A percentile compares a stretch with the other conserved stretches of the same genome.
Evolutionary conservation across 208 protist genomes (phyloP).

Genomic region (Porcisia deanei): DNA sequence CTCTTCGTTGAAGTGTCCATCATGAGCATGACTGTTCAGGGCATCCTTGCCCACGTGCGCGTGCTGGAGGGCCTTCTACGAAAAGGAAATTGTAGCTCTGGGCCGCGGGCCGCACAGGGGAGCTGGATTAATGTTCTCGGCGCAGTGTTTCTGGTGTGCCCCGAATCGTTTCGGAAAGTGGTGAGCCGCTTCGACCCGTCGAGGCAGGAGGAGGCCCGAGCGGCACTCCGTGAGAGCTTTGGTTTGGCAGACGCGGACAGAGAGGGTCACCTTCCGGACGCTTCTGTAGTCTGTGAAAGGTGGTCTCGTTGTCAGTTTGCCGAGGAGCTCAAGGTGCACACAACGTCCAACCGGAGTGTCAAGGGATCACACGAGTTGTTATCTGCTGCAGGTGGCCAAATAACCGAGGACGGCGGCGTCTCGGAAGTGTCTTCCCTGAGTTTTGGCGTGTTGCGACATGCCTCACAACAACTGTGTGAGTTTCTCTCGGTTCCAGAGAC

Average conservation of each 20-base stretch:
- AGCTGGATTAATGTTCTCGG: conserved; percentile 15
- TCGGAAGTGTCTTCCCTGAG: background rate
- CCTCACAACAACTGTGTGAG: background rate
- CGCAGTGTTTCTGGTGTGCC: conserved; percentile 7
- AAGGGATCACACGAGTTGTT: background rate
- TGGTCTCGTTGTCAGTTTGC: conserved; percentile 10
- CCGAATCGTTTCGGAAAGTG: conserved; percentile 10
- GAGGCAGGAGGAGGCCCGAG: background rate
- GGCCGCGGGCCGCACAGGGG: background rate
- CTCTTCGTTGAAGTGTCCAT: conserved; percentile 15
- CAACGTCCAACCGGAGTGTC: background rate
- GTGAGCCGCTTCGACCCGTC: background rate
- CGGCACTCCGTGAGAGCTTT: conserved; percentile 10
- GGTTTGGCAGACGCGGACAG: background rate
- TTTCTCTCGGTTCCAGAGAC: background rate
- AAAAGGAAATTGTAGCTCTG: background rate
- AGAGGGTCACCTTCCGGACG: background rate
- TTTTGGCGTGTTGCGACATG: background rate
- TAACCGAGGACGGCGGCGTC: background rate
- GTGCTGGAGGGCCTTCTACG: background rate
- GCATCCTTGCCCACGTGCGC: conserved; percentile 14
- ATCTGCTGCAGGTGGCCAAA: background rate
- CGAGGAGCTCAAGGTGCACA: conserved; percentile 6
- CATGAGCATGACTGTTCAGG: conserved; percentile 5
- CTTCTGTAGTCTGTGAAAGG: background rate